phyloP scores from a whole-genome alignment of 2,329 filamentous ascomycete species.

The Magnaporthiopsis rhizophila region DNA sequence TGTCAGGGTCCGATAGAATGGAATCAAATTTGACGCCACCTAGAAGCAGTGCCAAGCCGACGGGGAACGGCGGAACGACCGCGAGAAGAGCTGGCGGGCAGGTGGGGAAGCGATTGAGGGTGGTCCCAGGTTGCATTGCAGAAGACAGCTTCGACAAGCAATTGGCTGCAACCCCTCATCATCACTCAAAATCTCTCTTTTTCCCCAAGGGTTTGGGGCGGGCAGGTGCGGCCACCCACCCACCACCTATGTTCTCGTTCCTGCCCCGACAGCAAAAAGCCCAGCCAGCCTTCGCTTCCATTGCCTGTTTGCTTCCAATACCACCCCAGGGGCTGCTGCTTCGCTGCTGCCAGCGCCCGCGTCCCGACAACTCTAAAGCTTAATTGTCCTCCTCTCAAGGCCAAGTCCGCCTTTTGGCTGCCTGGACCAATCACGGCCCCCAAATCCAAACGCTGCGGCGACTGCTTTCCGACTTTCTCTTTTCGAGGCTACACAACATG shows the following conservation, averaged over 20 bases:
- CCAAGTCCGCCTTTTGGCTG: constrained; percentile 9
- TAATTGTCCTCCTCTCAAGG: constrained; percentile 7
- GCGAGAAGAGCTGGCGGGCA: not conserved
- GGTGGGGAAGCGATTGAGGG: not conserved
- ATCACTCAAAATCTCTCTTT: too few species aligned
- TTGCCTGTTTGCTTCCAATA: too few species aligned
- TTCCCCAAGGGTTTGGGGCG: not conserved
- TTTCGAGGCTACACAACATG: too few species aligned
- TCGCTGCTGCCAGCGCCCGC: not conserved
- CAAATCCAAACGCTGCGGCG: not conserved
- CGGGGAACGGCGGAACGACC: constrained; percentile 1
- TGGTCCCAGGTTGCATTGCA: not conserved
- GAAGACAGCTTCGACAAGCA: not conserved
- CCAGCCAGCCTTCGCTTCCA: too few species aligned
- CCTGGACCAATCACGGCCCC: not conserved
- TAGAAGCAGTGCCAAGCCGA: not conserved
- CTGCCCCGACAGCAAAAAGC: too few species aligned
- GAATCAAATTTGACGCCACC: not conserved
- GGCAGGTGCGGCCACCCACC: not conserved
- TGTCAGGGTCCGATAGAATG: not conserved
- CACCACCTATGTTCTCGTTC: too few species aligned
- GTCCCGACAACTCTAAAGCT: constrained; percentile 8
- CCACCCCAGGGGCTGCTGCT: not conserved
- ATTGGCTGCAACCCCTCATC: not conserved
- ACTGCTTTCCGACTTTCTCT: not conserved